Conservation (phyloP, 768 basidiomycete genomes). For the Thelephora ganbajun region DNA sequence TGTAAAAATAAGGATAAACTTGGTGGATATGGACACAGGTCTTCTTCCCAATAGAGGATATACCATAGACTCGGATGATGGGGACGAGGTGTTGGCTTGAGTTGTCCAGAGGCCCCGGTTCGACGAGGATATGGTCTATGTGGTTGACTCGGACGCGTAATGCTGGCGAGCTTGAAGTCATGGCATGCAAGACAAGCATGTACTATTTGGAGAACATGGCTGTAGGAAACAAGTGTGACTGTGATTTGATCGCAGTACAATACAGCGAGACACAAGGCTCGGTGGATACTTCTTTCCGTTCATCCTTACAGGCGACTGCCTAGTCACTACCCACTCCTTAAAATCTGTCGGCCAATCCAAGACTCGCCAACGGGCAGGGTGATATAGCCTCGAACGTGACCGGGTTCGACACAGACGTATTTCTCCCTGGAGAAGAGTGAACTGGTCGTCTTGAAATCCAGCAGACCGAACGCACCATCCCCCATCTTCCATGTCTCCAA, state of each 20-base stretch:
- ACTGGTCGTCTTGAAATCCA: too few relatives aligned
- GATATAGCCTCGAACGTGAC: constrained; percentile 63
- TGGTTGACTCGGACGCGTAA: constrained; percentile 33
- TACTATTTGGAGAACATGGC: not conserved
- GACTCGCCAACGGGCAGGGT: constrained; percentile 44
- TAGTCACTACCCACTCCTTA: constrained; percentile 22
- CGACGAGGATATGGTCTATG: constrained; percentile 50
- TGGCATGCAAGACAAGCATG: not conserved
- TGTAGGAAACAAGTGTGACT: constrained; percentile 1
- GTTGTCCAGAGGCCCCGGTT: constrained; percentile 53
- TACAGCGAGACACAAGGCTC: too few relatives aligned
- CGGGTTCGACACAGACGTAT: constrained; percentile 89
- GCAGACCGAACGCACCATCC: constrained; percentile 51
- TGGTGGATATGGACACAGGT: constrained; percentile 87
- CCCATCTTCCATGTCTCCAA: constrained; percentile 79
- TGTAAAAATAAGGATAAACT: constrained; percentile 86
- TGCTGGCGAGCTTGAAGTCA: constrained; percentile 9
- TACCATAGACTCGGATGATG: constrained; percentile 75
- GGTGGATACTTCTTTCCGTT: too few relatives aligned
- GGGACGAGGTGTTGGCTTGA: constrained; percentile 50
- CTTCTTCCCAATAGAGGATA: constrained; percentile 61
- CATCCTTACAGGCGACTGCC: too few relatives aligned
- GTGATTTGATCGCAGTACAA: not conserved
- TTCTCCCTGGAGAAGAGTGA: constrained; percentile 37
- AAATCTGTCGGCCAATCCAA: constrained; percentile 67